Evolutionary conservation across 139 green algal species (phyloP), one percentile per base, ranked within the genome.

Genomic region (Micromonas pusilla): DNA sequence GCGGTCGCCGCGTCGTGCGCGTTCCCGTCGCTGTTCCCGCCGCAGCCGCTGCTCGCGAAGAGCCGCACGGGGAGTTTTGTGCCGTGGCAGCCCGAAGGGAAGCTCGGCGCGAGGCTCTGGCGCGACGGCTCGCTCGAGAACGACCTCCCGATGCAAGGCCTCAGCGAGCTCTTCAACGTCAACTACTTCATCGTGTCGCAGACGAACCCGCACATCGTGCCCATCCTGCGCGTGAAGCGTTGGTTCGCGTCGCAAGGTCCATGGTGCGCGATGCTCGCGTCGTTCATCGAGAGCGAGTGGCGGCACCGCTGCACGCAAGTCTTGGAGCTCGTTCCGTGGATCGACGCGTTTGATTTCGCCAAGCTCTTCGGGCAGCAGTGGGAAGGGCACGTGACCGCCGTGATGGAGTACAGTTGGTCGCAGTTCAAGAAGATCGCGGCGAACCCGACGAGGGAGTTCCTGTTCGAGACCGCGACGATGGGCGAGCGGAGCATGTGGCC

Each of bases 161-260:
- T 89, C 52, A 80, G 67, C 21, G 85, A 89, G 85, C 64, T 89
- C 66, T 89, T 89, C 81, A 89, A 89, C 73, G 84, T 89, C 21
- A 89, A 89, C 81, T 85, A 87, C 66, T 89, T 88, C 73, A 85
- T 89, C 63, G 85, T 89, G 13, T 73, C 36, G 26, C 85, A 89
- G 80, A 77, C 81, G 32, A 89, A 89, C 77, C 72, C 85, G 39
- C 84, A 89, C 81, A 87, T 89, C 39, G 81, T 82, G 30, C 85
- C 84, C 26, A 75, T 86, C 19, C 65, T 89, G 38, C 70, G 83
- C 34, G 36, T 84, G 1, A 88, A 88, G 36, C 60, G 83, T 5
- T 79, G 81, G 73, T 75, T 66, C 63, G 30, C 57, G 31, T 79
- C 62, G 34, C 25, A 33, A 1, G 21, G 26, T 1, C 20, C 20